Evolutionary conservation across 176 grass and related monocot species (phyloP).

Genomic region (Zoysia pacifica): DNA sequence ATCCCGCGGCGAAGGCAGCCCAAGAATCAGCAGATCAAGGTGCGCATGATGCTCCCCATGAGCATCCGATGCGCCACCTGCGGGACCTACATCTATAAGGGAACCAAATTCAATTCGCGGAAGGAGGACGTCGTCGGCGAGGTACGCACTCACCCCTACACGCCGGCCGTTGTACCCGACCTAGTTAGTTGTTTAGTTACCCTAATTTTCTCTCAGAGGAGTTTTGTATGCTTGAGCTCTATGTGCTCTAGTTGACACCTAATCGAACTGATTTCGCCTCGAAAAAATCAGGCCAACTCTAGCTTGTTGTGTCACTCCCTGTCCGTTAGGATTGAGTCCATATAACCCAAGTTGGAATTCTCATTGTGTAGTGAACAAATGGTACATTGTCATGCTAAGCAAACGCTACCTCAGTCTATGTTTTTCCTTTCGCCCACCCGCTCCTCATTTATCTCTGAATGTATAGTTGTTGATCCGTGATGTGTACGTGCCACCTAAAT

Average conservation of each 20-base stretch:
- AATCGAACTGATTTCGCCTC: not conserved
- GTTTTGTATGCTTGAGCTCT: not conserved
- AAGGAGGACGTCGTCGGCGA: slow-evolving; percentile 74
- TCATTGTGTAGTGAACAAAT: not conserved
- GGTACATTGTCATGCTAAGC: not conserved
- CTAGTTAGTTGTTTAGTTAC: not conserved
- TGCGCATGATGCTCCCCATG: slow-evolving; percentile 87
- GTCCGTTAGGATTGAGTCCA: not conserved
- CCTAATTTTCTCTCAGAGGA: not conserved
- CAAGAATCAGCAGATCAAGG: slow-evolving; percentile 78
- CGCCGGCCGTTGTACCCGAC: not conserved
- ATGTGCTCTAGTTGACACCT: not conserved
- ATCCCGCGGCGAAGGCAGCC: slow-evolving; percentile 65
- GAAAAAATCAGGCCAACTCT: not conserved
- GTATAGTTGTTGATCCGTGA: not conserved
- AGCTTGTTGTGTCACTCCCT: not conserved
- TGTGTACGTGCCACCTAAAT: not conserved
- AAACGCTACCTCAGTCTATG: not conserved
- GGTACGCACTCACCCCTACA: slow-evolving; percentile 24
- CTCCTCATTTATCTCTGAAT: not conserved
- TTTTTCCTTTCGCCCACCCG: not conserved
- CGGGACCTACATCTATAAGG: slow-evolving; percentile 80
- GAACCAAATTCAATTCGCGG: slow-evolving; percentile 87
- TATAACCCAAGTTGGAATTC: not conserved
- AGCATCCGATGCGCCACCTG: slow-evolving; percentile 75